Conservation (phyloP, 805 yeast species). For the Metschnikowia picachoensis region DNA sequence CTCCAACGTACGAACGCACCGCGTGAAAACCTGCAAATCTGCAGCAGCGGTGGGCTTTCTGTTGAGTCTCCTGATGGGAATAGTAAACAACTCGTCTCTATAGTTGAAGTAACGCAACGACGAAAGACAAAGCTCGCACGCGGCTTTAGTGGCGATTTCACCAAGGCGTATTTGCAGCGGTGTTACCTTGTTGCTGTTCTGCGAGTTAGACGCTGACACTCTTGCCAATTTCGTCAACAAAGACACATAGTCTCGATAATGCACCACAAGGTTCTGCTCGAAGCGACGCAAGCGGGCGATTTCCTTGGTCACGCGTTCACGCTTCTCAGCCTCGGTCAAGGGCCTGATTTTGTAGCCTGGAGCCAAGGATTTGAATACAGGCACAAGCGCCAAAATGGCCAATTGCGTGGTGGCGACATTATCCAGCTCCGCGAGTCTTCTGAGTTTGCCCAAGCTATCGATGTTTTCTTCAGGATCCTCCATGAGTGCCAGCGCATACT, state of each 20-base stretch:
- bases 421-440: constrained; percentile 66
- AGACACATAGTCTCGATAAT: constrained; percentile 66
- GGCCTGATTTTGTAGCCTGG: constrained; percentile 89
- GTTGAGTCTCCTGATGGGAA: constrained; percentile 64
- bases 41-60: constrained; percentile 50
- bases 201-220: constrained; percentile 36
- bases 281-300: constrained; percentile 72
- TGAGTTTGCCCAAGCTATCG: constrained; percentile 56
- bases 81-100: constrained; percentile 66
- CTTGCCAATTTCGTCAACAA: constrained; percentile 44
- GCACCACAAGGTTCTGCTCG: constrained; percentile 71
- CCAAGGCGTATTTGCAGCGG: constrained; percentile 44
- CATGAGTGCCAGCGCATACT: constrained; percentile 66
- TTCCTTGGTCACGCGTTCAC: constrained; percentile 80
- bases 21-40: constrained; percentile 48
- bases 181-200: constrained; percentile 29
- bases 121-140: constrained; percentile 65
- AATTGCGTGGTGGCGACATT: constrained; percentile 65
- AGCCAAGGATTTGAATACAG: constrained; percentile 78
- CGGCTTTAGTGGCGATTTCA: constrained; percentile 63
- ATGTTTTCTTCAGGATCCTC: constrained; percentile 90
- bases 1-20: constrained; percentile 64
- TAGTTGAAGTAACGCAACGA: constrained; percentile 77
- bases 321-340: constrained; percentile 72
- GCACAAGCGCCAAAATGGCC: constrained; percentile 73